Evolutionary conservation across 2,329 filamentous ascomycete species (phyloP).

Genomic region (Ceratocystis destructans): DNA sequence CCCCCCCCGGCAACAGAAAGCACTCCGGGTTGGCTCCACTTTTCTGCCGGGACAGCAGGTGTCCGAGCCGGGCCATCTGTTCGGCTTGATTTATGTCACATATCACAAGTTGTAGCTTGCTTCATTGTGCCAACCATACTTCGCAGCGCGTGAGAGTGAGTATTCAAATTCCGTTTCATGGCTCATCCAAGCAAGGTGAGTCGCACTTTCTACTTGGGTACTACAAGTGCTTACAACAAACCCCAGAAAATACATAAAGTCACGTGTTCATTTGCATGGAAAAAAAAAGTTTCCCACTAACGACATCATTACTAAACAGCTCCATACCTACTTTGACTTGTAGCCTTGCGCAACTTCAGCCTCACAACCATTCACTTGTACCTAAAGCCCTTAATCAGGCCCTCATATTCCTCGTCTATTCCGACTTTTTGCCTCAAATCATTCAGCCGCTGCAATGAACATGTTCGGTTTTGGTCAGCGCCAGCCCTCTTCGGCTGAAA

Average conservation of each 20-base stretch:
- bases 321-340: slow-evolving; percentile 2
- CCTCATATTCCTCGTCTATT: slow-evolving; percentile 16
- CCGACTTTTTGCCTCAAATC: slow-evolving; percentile 1
- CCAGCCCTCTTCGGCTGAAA: slow-evolving; percentile 88
- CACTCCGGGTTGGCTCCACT: slow-evolving; percentile 10
- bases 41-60: slow-evolving; percentile 3
- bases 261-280: slow-evolving; percentile 11
- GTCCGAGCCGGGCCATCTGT: not conserved
- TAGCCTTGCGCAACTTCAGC: slow-evolving; percentile 12
- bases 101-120: not conserved
- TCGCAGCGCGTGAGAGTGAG: too few species aligned
- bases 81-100: not conserved
- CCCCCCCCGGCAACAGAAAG: not conserved
- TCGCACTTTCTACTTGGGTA: too few species aligned
- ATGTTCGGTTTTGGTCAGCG: slow-evolving; percentile 43
- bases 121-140: not conserved
- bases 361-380: slow-evolving; percentile 6
- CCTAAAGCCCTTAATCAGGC: not conserved
- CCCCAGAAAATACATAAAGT: not conserved
- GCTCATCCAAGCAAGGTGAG: too few species aligned
- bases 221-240: too few species aligned
- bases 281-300: slow-evolving; percentile 18
- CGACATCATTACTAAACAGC: slow-evolving; percentile 16
- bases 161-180: too few species aligned
- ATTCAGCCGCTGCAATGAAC: slow-evolving; percentile 27